Evolutionary conservation across 306 rosid genomes (phyloP).

Genomic region (Abrus precatorius): DNA sequence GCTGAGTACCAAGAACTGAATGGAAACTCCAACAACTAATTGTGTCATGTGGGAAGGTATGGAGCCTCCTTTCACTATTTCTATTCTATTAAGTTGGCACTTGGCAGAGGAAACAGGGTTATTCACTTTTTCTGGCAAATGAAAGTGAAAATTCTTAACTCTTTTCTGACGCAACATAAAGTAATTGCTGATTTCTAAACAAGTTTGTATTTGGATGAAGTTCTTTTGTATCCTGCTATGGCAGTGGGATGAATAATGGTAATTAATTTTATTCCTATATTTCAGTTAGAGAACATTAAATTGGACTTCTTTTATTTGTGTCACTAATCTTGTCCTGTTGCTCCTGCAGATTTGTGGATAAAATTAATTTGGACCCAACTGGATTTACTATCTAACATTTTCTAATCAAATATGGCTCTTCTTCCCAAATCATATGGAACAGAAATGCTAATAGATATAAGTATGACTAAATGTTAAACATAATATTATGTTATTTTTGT

Average conservation of each 20-base stretch:
- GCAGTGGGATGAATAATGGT: conserved; percentile 17
- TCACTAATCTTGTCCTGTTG: conserved; percentile 25
- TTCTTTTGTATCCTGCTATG: conserved; percentile 49
- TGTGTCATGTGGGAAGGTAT: conserved; percentile 37
- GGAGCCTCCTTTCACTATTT: conserved; percentile 44
- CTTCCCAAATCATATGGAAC: neutral
- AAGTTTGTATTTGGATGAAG: conserved; percentile 39
- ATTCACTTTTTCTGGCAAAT: conserved; percentile 25
- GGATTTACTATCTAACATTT: neutral
- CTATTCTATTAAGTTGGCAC: conserved; percentile 23
- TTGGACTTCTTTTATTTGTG: conserved; percentile 25
- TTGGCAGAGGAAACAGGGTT: conserved; percentile 32
- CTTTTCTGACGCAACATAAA: conserved; percentile 71
- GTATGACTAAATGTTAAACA: neutral
- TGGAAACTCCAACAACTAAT: conserved; percentile 61
- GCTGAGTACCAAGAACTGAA: conserved; percentile 69
- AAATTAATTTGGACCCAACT: conserved; percentile 41
- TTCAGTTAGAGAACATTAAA: conserved; percentile 7
- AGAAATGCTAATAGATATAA: neutral
- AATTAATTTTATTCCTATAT: conserved; percentile 13
- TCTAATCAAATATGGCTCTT: neutral
- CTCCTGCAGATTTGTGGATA: conserved; percentile 32
- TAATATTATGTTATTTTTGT: neutral
- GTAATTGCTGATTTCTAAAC: conserved; percentile 32
- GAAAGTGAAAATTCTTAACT: conserved; percentile 71